Evolutionary conservation across 352 stramenopile species (phyloP).

Genomic region (Globisporangium parvum): DNA sequence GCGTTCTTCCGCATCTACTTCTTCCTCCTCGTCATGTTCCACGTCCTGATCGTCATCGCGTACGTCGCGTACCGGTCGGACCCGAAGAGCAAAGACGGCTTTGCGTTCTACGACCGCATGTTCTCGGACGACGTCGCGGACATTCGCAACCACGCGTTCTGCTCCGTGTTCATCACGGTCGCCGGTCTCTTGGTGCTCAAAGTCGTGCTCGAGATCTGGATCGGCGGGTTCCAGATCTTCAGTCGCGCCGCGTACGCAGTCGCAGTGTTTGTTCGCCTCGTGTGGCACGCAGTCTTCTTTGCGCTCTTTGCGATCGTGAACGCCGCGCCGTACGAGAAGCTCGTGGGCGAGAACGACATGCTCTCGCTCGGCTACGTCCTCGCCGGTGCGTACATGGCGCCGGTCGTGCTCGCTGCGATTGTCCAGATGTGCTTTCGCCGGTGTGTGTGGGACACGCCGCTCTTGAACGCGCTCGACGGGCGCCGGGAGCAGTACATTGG

Average conservation of each 20-base stretch:
- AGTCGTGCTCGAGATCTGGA: slow-evolving; percentile 79
- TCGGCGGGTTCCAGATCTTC: slow-evolving; percentile 75
- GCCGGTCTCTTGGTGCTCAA: slow-evolving; percentile 57
- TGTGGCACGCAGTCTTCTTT: slow-evolving; percentile 82
- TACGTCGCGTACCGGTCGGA: slow-evolving; percentile 78
- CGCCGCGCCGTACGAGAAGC: slow-evolving; percentile 50
- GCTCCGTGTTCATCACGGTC: slow-evolving; percentile 64
- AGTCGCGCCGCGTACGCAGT: slow-evolving; percentile 40
- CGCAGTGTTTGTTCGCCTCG: slow-evolving; percentile 60
- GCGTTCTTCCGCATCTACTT: slow-evolving; percentile 88
- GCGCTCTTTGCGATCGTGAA: slow-evolving; percentile 70
- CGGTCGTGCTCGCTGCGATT: slow-evolving; percentile 51
- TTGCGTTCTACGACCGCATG: slow-evolving; percentile 73
- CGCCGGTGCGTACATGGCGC: slow-evolving; percentile 47
- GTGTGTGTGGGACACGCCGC: slow-evolving; percentile 42
- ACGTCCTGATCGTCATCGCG: slow-evolving; percentile 68
- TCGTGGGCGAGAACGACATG: slow-evolving; percentile 54
- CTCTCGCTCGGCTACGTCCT: slow-evolving; percentile 53
- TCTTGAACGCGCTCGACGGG: slow-evolving; percentile 67
- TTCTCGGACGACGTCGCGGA: slow-evolving; percentile 56
- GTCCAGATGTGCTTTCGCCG: slow-evolving; percentile 62
- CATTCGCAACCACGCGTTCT: slow-evolving; percentile 72
- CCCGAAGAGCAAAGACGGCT: slow-evolving; percentile 34
- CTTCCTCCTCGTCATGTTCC: slow-evolving; percentile 80
- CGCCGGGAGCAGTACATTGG: slow-evolving; percentile 76